A percentile compares a stretch with the other conserved stretches of the same genome.
Evolutionary conservation across 2,329 filamentous ascomycete genomes (phyloP).

Genomic region (Epichloe coenophiala): DNA sequence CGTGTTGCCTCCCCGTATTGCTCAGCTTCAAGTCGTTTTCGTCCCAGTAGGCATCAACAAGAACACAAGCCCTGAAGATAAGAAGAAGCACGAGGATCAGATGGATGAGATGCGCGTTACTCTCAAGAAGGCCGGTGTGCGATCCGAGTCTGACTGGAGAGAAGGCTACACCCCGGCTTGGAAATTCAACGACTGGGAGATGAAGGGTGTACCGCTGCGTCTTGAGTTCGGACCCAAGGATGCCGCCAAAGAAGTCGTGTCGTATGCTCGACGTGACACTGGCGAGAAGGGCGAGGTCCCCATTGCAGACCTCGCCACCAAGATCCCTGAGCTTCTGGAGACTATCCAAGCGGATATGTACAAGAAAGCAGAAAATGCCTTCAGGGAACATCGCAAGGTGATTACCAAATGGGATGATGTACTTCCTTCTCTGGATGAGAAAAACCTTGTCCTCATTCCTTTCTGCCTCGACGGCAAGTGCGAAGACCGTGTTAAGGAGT

Average conservation of each 20-base stretch:
- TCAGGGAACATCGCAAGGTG: conserved; percentile 65
- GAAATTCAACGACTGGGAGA: conserved; percentile 99
- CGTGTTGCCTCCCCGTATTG: conserved; percentile 80
- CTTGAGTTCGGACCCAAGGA: conserved; percentile 96
- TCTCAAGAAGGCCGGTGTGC: conserved; percentile 60
- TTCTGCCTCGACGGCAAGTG: conserved; percentile 73
- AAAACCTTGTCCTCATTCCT: conserved; percentile 87
- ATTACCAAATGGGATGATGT: conserved; percentile 86
- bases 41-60: conserved; percentile 89
- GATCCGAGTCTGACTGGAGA: conserved; percentile 68
- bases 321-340: conserved; percentile 71
- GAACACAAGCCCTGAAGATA: conserved; percentile 70
- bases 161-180: conserved; percentile 89
- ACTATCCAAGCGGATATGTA: conserved; percentile 79
- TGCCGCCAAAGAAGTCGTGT: conserved; percentile 71
- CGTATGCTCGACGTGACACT: conserved; percentile 75
- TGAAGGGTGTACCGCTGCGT: conserved; percentile 87
- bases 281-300: conserved; percentile 70
- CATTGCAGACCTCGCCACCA: conserved; percentile 57
- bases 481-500: conserved; percentile 89
- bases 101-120: conserved; percentile 56
- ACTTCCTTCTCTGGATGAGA: conserved; percentile 74
- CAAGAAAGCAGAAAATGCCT: conserved; percentile 61
- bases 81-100: conserved; percentile 60
- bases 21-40: conserved; percentile 73